Percentiles rank a stretch among this genome's conserved stretches.
Evolutionary conservation across 2,329 filamentous ascomycete genomes (phyloP).

Genomic region (Exophiala calicioides): DNA sequence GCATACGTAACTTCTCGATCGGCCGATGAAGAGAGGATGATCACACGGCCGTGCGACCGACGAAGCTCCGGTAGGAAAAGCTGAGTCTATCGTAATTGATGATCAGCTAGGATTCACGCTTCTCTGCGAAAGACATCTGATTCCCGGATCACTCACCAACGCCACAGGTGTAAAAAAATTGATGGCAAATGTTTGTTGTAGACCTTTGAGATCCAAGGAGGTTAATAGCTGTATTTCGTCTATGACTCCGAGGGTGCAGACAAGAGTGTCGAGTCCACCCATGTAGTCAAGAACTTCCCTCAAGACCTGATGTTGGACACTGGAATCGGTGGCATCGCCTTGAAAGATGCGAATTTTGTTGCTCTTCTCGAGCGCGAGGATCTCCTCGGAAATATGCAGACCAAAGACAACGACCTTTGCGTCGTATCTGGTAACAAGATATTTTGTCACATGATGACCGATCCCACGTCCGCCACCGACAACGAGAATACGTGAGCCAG

Average conservation of each 20-base stretch:
- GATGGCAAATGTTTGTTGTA: too few relatives aligned
- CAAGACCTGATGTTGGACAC: not conserved
- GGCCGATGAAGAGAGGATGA: slow-evolving; percentile 2
- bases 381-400: not conserved
- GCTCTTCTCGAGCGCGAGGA: not conserved
- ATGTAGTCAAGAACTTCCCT: not conserved
- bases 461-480: slow-evolving; percentile 45
- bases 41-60: not conserved
- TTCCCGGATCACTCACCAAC: not conserved
- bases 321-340: not conserved
- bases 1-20: not conserved
- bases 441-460: not conserved
- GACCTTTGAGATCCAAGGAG: too few relatives aligned
- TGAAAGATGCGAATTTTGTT: slow-evolving; percentile 1
- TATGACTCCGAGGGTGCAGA: too few relatives aligned
- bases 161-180: too few relatives aligned
- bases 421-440: not conserved
- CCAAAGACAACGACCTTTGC: not conserved
- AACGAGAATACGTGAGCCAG: too few relatives aligned
- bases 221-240: too few relatives aligned
- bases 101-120: not conserved
- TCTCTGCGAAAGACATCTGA: not conserved
- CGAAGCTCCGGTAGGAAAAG: not conserved
- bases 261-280: not conserved
- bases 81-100: not conserved